These are phyloP conservation scores for Boechera stricta DNA, from an alignment of 345 rosid genomes.

Conservation along the genomic window DNA sequence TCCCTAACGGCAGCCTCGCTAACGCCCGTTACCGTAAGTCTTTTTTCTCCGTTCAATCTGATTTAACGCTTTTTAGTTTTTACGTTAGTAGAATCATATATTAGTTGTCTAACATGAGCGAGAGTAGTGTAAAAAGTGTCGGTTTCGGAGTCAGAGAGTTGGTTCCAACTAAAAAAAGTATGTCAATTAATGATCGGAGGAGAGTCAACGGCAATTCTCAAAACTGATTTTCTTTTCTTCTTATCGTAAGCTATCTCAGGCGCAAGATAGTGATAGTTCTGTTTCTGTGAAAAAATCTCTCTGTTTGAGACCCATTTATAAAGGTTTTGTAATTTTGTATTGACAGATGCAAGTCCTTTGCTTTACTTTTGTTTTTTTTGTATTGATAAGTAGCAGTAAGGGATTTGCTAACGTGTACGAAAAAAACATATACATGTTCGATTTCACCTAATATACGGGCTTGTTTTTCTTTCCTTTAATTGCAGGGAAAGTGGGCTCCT, in stretches of 20 bases:
- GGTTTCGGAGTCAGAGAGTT: slow-evolving; percentile 61
- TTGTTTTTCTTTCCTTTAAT: slow-evolving; percentile 8
- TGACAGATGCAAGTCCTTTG: slow-evolving; percentile 26
- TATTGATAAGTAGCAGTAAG: slow-evolving; percentile 25
- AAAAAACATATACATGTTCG: not conserved
- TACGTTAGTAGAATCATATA: slow-evolving; percentile 30
- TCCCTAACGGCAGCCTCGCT: slow-evolving; percentile 86
- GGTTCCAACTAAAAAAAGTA: slow-evolving; percentile 45
- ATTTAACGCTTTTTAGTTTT: no score
- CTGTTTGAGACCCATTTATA: slow-evolving; percentile 26
- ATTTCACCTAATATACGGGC: not conserved
- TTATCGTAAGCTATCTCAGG: slow-evolving; percentile 49
- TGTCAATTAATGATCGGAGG: slow-evolving; percentile 60
- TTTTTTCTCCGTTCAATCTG: not conserved
- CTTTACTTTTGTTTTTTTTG: slow-evolving; percentile 35
- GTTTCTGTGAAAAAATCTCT: slow-evolving; percentile 23
- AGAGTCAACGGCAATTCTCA: slow-evolving; percentile 56
- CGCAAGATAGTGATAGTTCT: slow-evolving; percentile 46
- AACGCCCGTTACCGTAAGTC: slow-evolving; percentile 89
- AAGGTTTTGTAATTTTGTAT: slow-evolving; percentile 37
- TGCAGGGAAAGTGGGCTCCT: slow-evolving; percentile 86
- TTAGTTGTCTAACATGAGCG: slow-evolving; percentile 39
- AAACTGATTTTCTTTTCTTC: slow-evolving; percentile 17
- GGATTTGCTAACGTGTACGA: slow-evolving; percentile 29
- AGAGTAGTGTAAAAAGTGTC: slow-evolving; percentile 36